Conservation (phyloP, 495 filamentous ascomycete species). For the Darksidea phi region DNA sequence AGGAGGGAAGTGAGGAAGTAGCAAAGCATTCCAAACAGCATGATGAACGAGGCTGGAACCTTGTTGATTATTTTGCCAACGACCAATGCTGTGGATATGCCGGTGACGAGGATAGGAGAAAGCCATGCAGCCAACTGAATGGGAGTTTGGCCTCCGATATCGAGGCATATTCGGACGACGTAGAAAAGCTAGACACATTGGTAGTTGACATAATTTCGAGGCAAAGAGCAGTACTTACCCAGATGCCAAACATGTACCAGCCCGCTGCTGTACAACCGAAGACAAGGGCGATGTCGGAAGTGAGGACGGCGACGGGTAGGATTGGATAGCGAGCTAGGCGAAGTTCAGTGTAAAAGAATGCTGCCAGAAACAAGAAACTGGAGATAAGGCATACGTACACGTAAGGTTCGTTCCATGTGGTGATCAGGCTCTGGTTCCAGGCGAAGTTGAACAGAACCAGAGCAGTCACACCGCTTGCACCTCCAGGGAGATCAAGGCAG, state of each 20-base stretch:
- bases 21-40: too few relatives aligned
- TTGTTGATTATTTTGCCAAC: too few relatives aligned
- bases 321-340: constrained; percentile 45
- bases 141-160: too few relatives aligned
- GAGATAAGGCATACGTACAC: constrained; percentile 50
- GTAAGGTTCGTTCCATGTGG: constrained; percentile 50
- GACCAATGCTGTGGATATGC: too few relatives aligned
- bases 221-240: not conserved
- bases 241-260: constrained; percentile 42
- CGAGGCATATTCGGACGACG: too few relatives aligned
- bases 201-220: not conserved
- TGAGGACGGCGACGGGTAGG: constrained; percentile 48
- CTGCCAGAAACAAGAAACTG: constrained; percentile 44
- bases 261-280: constrained; percentile 50
- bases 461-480: constrained; percentile 35
- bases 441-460: constrained; percentile 52
- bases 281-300: constrained; percentile 46
- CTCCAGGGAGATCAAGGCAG: constrained; percentile 20
- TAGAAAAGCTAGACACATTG: too few relatives aligned
- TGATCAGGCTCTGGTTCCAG: constrained; percentile 52
- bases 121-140: too few relatives aligned
- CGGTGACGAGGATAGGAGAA: too few relatives aligned
- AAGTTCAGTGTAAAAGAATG: constrained; percentile 49
- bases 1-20: constrained; percentile 51
- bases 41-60: too few relatives aligned